Evolutionary conservation across 306 rosid genomes (phyloP), one percentile per base, ranked within the genome.

Genomic region (Sicyos baderoa): DNA sequence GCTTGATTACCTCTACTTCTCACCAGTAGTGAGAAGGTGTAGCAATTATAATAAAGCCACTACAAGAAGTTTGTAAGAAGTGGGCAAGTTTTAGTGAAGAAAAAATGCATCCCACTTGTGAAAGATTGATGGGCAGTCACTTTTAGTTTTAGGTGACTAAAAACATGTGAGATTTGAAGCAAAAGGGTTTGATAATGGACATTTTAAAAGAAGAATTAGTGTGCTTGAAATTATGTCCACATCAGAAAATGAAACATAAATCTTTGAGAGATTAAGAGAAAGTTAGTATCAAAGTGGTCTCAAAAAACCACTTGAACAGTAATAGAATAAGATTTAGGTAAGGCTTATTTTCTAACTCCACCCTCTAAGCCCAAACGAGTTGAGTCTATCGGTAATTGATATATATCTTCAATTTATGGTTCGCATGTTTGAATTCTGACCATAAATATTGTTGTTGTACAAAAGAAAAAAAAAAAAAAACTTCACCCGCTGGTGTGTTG

Each of bases 301-400:
- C n/a, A n/a, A 25, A 64, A 64, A 64, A 64, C 70, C 70, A 64
- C 54, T 64, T 64, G 53, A 64, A 42, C 27, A 12, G 12, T 10
- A 19, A 18, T 64, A 44, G 25, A 21, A 6, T 16, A 42, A 18
- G 13, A 40, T 19, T 64, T 64, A 64, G 54, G 70, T 64, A 5
- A 44, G 19, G 51, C 54, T 64, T 64, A 44, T 64, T 32, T 44
- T 53, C 47, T 10, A 40, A 13, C 17, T 64, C 32, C 70, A 42
- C 29, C 15, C 54, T 32, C 37, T 3, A 32, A 4, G 37, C 37
- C 37, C 4, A 32, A 32, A 4, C 37, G 4, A 5, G 37, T 32
- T 32, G 5, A 32, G 5, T 4, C 5, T 32, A 1, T 3, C 5
- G 5, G 37, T 32, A 32, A 32, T 32, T 32, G 37, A 32, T 4